Evolutionary conservation across 1,284 basidiomycete genomes (phyloP), one percentile per base, ranked within the genome.

Genomic region (Marasmius oreades): DNA sequence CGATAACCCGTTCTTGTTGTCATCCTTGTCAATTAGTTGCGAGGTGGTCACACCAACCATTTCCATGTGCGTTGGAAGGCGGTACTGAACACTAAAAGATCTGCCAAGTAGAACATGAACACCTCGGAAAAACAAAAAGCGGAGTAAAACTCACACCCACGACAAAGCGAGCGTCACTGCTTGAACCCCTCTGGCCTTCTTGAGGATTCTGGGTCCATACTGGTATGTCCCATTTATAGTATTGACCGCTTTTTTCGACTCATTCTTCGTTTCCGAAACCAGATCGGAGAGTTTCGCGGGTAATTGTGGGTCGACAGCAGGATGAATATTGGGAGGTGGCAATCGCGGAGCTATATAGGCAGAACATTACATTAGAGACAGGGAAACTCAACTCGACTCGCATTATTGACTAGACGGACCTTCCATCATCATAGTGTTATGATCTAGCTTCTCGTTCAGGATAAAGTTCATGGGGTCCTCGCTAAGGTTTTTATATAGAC

Each of bases 151-250:
- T 51, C 53, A 87, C 88, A 80, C 76, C 88, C 88, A 90, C n/a
- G 84, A 83, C 47, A 90, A 70, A 46, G 80, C 76, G 20, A 89
- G 71, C 34, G 77, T 76, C 6, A 89, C 72, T 11, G 85, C 75
- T 57, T 81, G 78, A 16, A 82, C 67, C 1, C 86, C 86, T 62
- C 80, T 82, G n/a, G 74, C 77, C 57, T 79, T 80, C 66, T 74
- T 78, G 59, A 87, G 62, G 55, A 75, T 80, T 24, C 60, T 52
- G 44, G 16, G 26, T n/a, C 31, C 24, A 26, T 18, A 18, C 14
- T 33, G 2, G 2, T 33, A 12, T 1, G 7, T 53, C 56, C 47
- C 33, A 60, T 59, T 55, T 62, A 6, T 61, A 24, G 22, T 53
- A 3, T 23, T 43, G 20, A 22, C 23, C 20, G 28, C 33, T 34